Evolutionary conservation across 169 alveolate genomes (phyloP).

Genomic region (Cyclospora cayetanensis): DNA sequence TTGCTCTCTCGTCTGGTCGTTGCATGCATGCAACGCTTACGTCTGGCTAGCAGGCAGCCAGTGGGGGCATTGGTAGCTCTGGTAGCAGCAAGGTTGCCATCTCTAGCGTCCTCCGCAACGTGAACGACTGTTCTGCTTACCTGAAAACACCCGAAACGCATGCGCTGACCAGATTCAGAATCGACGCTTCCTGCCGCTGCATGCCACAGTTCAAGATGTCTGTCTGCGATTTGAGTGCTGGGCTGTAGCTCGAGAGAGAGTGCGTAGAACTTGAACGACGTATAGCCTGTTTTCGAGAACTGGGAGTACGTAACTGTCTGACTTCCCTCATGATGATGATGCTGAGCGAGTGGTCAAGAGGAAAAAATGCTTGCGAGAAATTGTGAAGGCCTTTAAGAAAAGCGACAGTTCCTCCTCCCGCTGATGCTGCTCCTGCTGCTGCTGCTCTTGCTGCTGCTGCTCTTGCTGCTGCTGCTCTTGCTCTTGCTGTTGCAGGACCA

Average conservation of each 20-base stretch:
- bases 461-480: neutral
- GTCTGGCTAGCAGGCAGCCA: no score
- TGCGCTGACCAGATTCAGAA: neutral
- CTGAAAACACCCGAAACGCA: neutral
- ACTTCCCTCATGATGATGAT: no score
- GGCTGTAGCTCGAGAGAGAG: conserved; percentile 15
- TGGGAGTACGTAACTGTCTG: conserved; percentile 3
- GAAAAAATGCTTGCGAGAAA: no score
- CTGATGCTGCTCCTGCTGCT: neutral
- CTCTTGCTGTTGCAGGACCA: neutral
- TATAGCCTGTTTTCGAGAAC: conserved; percentile 4
- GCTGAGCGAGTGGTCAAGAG: no score
- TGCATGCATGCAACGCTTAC: no score
- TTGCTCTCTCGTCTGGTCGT: no score
- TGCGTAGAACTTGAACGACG: conserved; percentile 51
- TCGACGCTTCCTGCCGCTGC: neutral
- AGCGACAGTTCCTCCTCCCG: no score
- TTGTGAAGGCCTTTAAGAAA: no score
- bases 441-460: neutral
- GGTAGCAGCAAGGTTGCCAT: neutral
- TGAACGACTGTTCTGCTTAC: neutral
- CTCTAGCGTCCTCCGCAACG: neutral
- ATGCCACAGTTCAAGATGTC: neutral
- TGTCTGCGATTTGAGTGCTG: neutral
- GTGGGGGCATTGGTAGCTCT: neutral